A percentile compares a stretch with the other conserved stretches of the same genome.
These are phyloP conservation scores for Eucalyptus virginea DNA, from an alignment of 345 rosid species.

Conservation along the genomic window DNA sequence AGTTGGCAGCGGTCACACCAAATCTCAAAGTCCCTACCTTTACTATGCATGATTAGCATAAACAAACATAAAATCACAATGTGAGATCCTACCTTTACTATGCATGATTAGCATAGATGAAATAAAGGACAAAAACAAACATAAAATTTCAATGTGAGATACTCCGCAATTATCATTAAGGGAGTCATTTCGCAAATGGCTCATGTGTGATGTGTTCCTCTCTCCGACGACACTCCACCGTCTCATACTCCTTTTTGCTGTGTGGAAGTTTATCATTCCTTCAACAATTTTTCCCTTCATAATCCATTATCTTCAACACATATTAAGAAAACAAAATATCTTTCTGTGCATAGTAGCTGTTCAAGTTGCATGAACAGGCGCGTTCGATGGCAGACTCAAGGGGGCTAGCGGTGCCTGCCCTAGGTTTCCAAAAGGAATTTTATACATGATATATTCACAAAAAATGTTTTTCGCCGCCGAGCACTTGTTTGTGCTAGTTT, in stretches of 20 bases:
- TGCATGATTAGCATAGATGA: not conserved
- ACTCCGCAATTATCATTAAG: not conserved
- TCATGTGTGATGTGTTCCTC: not conserved
- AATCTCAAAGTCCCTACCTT: no score
- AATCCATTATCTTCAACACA: not conserved
- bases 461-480: not conserved
- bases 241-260: not conserved
- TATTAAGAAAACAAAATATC: not conserved
- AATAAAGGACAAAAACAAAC: not conserved
- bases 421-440: not conserved
- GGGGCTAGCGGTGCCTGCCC: not conserved
- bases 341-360: not conserved
- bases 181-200: not conserved
- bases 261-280: not conserved
- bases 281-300: not conserved
- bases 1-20: rapidly evolving
- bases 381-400: not conserved
- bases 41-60: no score
- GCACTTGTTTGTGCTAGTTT: not conserved
- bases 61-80: no score
- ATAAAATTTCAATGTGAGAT: not conserved
- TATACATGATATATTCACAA: not conserved
- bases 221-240: not conserved
- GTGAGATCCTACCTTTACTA: not conserved
- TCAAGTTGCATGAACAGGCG: not conserved